These are phyloP conservation scores for Xylariaceae sp. DNA, from an alignment of 2,329 filamentous ascomycete species.

Conservation along the genomic window DNA sequence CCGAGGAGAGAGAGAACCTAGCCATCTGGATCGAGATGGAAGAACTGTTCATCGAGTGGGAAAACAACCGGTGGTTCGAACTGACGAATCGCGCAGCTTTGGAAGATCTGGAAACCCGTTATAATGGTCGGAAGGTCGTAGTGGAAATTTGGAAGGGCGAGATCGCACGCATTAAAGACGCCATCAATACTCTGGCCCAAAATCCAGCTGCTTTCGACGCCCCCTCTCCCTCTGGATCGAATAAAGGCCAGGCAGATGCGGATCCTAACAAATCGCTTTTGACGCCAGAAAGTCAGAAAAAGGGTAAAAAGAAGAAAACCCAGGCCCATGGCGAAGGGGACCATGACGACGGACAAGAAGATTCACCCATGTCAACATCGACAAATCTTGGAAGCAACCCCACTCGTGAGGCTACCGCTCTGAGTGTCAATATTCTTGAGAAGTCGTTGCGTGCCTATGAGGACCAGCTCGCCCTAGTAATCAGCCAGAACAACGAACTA, in stretches of 20 bases:
- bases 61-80: constrained; percentile 12
- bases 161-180: not conserved
- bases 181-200: not conserved
- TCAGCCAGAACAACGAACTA: constrained; percentile 13
- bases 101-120: constrained; percentile 8
- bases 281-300: no score
- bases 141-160: not conserved
- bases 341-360: not conserved
- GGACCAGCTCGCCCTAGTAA: not conserved
- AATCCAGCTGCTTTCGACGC: not conserved
- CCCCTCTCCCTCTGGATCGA: not conserved
- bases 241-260: no score
- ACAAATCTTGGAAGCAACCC: not conserved
- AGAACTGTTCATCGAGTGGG: constrained; percentile 21
- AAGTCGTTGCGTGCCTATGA: constrained; percentile 4
- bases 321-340: not conserved
- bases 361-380: not conserved
- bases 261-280: no score
- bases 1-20: constrained; percentile 4
- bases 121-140: constrained; percentile 2
- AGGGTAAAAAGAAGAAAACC: not conserved
- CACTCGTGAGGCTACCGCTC: not conserved
- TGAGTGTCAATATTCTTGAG: constrained; percentile 3
- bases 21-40: constrained; percentile 19
- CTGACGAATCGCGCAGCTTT: not conserved